Base-by-base conservation (phyloP, 805 yeast species). In the Ogataea allantospora region DNA sequence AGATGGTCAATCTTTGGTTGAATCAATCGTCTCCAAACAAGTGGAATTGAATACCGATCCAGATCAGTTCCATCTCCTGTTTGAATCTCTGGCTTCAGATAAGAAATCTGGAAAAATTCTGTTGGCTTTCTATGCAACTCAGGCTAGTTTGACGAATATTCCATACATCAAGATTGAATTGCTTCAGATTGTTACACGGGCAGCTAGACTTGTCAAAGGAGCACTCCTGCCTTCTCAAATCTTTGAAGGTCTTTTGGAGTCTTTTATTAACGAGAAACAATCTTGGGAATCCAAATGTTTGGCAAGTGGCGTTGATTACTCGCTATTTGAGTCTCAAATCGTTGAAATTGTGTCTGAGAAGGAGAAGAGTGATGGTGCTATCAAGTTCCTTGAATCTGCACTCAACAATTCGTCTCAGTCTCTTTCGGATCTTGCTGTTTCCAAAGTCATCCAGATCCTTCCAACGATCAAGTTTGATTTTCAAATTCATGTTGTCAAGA, bases 51-150 rank as follows among this genome's bases (percentile, higher is more conserved):
- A 67, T 14, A 58, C 79, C 44, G 88, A 81, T 47, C 61, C 62
- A 22, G 58, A 64, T 17, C 78, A 75, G 50, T 58, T 77, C 42
- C 56, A 68, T 38, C 42, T 62, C 45, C 46, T 51, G 19, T 58
- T 71, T 39, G 58, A 39, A 34, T 43, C 46, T 8, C 33, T 66
- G 19, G 51, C 73, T 4, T 65, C 68, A 17, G 80, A 80, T 54
- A 75, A 72, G 50, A 78, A 74, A 42, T 55, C 73, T 28, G 82
- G 81, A 11, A 72, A 75, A 40, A 63, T 82, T 5, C 67, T 74
- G 30, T 58, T 80, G 37, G 74, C 88, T 0, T 84, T 80, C 47
- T 68, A 87, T 51, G 76, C 83, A 13, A 78, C 82, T 39, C 93
- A 88, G 58, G 83, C 86, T 53, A 57, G 66, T 25, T 48, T 64